These are phyloP conservation scores for Ceratocystis cacaofunesta DNA, from an alignment of 2,329 filamentous ascomycete genomes.

Conservation along the genomic window DNA sequence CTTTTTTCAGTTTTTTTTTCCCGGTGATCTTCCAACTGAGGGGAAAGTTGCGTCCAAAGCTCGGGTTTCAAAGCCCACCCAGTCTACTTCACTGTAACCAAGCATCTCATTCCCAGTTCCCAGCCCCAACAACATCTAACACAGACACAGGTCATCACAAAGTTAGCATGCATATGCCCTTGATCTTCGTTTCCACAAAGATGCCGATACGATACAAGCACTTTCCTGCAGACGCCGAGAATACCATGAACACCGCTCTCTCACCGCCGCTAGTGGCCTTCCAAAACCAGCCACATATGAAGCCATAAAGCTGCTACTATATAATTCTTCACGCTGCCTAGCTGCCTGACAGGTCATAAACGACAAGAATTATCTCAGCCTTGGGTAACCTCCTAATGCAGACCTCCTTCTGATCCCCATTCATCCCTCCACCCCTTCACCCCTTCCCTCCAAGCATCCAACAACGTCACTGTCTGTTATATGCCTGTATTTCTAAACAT, in stretches of 20 bases:
- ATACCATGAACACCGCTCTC: not conserved
- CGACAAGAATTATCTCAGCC: not conserved
- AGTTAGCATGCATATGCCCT: no score
- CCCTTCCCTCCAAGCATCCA: not conserved
- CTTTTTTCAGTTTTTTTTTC: no score
- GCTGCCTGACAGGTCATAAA: not conserved
- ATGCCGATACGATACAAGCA: no score
- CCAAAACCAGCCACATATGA: not conserved
- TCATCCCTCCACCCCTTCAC: not conserved
- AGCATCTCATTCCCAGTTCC: no score
- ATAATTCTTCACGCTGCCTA: not conserved
- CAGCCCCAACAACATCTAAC: no score
- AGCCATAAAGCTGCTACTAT: not conserved
- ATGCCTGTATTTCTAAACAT: not conserved
- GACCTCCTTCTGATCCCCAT: not conserved
- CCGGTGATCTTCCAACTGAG: no score
- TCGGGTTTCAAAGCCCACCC: no score
- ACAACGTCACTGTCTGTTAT: not conserved
- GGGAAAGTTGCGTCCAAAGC: no score
- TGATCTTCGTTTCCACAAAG: no score
- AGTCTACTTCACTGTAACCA: no score
- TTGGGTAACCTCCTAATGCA: not conserved
- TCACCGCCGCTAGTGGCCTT: not conserved
- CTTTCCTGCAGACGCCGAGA: no score
- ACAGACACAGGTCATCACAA: no score